These are phyloP conservation scores for Remersonia thermophila DNA, from an alignment of 2,329 filamentous ascomycete species.

Conservation along the genomic window DNA sequence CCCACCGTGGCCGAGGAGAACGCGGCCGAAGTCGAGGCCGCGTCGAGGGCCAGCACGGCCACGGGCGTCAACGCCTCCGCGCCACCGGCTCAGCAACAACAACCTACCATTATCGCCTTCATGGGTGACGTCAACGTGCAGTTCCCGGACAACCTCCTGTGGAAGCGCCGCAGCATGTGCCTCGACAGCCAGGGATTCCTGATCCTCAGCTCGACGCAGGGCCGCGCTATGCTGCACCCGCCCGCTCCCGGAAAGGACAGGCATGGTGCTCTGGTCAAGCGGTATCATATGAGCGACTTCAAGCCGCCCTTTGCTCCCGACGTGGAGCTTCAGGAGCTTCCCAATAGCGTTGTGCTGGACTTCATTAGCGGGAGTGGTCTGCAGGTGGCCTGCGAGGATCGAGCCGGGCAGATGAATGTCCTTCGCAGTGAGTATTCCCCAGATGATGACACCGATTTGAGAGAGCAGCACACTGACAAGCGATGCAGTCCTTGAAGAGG, in stretches of 20 bases:
- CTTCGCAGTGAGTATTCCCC: constrained; percentile 36
- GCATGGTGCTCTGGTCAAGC: constrained; percentile 44
- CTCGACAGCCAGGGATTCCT: constrained; percentile 77
- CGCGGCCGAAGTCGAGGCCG: constrained; percentile 23
- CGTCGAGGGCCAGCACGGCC: constrained; percentile 11
- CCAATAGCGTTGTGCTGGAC: constrained; percentile 62
- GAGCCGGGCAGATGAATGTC: constrained; percentile 42
- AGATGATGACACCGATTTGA: background rate
- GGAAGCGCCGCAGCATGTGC: constrained; percentile 85
- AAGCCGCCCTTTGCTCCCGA: constrained; percentile 69
- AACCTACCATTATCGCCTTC: constrained; percentile 46
- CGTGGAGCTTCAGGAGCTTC: constrained; percentile 82
- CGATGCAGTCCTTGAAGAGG: constrained; percentile 29
- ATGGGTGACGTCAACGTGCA: constrained; percentile 92
- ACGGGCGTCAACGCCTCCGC: constrained; percentile 2
- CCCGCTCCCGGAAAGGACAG: constrained; percentile 38
- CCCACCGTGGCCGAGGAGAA: constrained; percentile 41
- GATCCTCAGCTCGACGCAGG: constrained; percentile 60
- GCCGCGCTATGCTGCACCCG: constrained; percentile 24
- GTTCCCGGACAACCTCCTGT: constrained; percentile 88
- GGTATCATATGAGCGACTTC: constrained; percentile 81
- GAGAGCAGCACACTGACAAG: constrained; percentile 18
- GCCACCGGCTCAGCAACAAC: constrained; percentile 17
- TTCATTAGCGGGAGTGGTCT: constrained; percentile 49
- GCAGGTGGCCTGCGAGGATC: constrained; percentile 52